A percentile compares a stretch with the other conserved stretches of the same genome.
phyloP scores from a whole-genome alignment of 2,329 filamentous ascomycete species.

The Diaporthe ampelina region DNA sequence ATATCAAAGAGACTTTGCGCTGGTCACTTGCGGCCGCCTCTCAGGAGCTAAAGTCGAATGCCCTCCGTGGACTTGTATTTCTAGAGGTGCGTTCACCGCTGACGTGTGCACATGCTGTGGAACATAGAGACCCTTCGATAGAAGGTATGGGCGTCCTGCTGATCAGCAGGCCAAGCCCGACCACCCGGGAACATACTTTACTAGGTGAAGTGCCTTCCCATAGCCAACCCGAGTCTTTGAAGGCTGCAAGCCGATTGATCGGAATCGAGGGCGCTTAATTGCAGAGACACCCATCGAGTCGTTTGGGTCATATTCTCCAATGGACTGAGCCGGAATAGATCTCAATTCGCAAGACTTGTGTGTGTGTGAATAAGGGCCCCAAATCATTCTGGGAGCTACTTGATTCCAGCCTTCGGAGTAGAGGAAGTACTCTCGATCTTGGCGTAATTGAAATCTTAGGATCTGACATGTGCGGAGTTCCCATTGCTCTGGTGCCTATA shows the following conservation, averaged over 20 bases:
- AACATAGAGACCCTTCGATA: constrained; percentile 11
- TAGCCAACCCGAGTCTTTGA: too few species aligned
- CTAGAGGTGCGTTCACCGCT: not conserved
- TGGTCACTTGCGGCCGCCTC: not conserved
- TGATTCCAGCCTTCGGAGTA: not conserved
- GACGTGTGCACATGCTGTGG: constrained; percentile 25
- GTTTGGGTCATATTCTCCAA: too few species aligned
- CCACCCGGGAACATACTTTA: not conserved
- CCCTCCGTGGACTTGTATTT: not conserved
- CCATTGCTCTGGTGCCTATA: not conserved
- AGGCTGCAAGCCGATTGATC: not conserved
- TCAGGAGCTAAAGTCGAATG: not conserved
- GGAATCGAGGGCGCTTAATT: not conserved
- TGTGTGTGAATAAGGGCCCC: too few species aligned
- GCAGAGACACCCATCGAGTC: not conserved
- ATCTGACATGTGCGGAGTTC: not conserved
- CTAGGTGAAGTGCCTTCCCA: not conserved
- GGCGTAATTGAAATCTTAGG: not conserved
- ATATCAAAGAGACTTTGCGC: not conserved
- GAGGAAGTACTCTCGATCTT: not conserved
- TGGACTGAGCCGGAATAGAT: not conserved
- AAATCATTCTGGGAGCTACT: too few species aligned
- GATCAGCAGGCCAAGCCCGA: constrained; percentile 11
- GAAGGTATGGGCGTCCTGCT: not conserved
- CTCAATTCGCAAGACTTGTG: not conserved